Conservation (phyloP, 2,329 filamentous ascomycete genomes). For the Ascochyta viciae-villosae region DNA sequence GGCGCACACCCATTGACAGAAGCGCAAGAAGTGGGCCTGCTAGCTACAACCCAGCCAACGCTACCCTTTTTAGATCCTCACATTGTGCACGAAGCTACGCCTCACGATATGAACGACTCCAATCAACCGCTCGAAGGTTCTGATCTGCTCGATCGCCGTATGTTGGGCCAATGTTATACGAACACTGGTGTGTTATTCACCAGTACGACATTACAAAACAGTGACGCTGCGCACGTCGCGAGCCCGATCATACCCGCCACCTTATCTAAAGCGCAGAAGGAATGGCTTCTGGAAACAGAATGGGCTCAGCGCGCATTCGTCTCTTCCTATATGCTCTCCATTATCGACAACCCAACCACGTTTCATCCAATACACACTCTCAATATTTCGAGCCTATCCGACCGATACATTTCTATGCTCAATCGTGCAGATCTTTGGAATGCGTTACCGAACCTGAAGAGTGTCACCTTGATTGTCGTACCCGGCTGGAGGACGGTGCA, state of each 20-base stretch:
- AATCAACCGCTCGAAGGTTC: slow-evolving; percentile 31
- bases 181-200: slow-evolving; percentile 45
- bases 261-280: slow-evolving; percentile 69
- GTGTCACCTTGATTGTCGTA: slow-evolving; percentile 66
- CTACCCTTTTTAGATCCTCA: slow-evolving; percentile 42
- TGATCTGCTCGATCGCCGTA: slow-evolving; percentile 29
- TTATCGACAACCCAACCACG: slow-evolving; percentile 65
- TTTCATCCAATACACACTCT: slow-evolving; percentile 65
- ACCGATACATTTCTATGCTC: slow-evolving; percentile 64
- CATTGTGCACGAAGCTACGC: slow-evolving; percentile 37
- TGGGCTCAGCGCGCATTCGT: slow-evolving; percentile 74
- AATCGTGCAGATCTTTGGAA: slow-evolving; percentile 68
- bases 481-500: slow-evolving; percentile 70
- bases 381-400: slow-evolving; percentile 70
- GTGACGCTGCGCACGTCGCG: slow-evolving; percentile 32
- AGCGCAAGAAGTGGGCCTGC: slow-evolving; percentile 17
- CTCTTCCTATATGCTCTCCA: slow-evolving; percentile 69
- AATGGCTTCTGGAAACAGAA: slow-evolving; percentile 72
- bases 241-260: slow-evolving; percentile 59
- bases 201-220: slow-evolving; percentile 30
- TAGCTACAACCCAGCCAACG: slow-evolving; percentile 28
- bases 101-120: slow-evolving; percentile 26
- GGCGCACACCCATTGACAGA: slow-evolving; percentile 23
- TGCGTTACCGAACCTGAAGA: slow-evolving; percentile 61
- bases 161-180: slow-evolving; percentile 20